phyloP scores from a whole-genome alignment of 371 early-diverging fungal genomes.

The Smittium mucronatum region DNA sequence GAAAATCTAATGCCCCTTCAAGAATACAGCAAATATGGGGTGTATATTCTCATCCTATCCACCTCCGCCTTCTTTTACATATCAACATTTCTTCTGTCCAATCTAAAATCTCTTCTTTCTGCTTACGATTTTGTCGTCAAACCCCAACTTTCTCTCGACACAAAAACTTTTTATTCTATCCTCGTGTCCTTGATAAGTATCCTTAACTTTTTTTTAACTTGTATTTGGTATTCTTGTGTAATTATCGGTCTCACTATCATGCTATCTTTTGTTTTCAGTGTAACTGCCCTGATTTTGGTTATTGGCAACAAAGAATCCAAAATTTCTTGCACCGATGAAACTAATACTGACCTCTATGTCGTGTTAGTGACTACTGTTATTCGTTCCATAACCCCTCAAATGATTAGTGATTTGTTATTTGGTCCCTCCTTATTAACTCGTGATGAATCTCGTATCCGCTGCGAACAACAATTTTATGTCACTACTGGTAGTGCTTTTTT shows the following conservation, averaged over 20 bases:
- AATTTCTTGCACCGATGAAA: not conserved
- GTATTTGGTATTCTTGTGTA: not conserved
- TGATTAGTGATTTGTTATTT: conserved; percentile 8
- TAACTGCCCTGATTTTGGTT: not conserved
- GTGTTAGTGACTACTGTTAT: not conserved
- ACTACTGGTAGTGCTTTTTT: conserved; percentile 9
- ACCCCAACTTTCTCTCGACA: not conserved
- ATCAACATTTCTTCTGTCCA: not conserved
- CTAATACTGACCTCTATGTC: not conserved
- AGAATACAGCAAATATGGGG: too few relatives aligned
- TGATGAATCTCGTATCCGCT: not conserved
- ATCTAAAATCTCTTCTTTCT: not conserved
- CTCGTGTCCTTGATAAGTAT: not conserved
- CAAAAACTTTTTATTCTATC: not conserved
- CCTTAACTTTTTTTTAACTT: not conserved
- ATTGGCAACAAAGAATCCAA: not conserved
- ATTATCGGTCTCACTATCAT: not conserved
- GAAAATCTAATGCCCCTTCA: too few relatives aligned
- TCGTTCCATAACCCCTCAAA: conserved; percentile 4
- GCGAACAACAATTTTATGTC: conserved; percentile 11
- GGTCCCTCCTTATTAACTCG: not conserved
- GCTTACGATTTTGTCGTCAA: not conserved
- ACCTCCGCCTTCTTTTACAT: not conserved
- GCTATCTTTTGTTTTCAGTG: not conserved
- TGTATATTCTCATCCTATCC: too few relatives aligned